Evolutionary conservation across 805 yeast species (phyloP).

Genomic region (Spathaspora boniae): DNA sequence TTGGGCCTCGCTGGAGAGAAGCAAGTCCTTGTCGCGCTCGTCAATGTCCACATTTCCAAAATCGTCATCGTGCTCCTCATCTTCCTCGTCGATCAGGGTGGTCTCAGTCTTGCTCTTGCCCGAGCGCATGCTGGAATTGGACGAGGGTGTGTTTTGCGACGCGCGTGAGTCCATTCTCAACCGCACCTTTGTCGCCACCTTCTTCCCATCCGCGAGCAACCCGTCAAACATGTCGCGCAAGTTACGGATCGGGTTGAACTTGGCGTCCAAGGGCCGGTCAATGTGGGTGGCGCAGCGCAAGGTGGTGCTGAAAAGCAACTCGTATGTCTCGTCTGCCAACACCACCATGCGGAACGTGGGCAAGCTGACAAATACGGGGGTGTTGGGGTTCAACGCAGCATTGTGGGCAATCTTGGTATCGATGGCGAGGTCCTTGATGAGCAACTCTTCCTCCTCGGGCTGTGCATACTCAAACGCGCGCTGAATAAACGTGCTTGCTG

Average conservation of each 20-base stretch:
- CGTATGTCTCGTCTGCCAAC: constrained; percentile 90
- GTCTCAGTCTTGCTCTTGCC: constrained; percentile 15
- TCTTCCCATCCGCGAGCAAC: constrained; percentile 84
- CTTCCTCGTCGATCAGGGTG: constrained; percentile 23
- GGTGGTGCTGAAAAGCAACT: constrained; percentile 71
- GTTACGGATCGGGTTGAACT: constrained; percentile 50
- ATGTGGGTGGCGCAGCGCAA: constrained; percentile 67
- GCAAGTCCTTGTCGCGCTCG: constrained; percentile 44
- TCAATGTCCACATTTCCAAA: constrained; percentile 37
- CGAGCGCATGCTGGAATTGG: constrained; percentile 26
- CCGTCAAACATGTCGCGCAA: constrained; percentile 89
- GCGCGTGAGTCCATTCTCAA: constrained; percentile 80
- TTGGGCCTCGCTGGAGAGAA: constrained; percentile 49
- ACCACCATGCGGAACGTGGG: constrained; percentile 95
- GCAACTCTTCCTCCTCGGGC: constrained; percentile 46
- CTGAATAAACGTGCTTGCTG: constrained; percentile 83
- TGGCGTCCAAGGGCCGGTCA: constrained; percentile 47
- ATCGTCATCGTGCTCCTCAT: constrained; percentile 49
- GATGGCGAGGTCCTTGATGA: constrained; percentile 35
- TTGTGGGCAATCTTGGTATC: constrained; percentile 53
- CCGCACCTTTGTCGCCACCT: constrained; percentile 86
- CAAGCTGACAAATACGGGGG: constrained; percentile 69
- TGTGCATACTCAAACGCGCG: constrained; percentile 88
- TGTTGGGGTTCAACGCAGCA: constrained; percentile 76
- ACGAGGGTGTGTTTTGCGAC: constrained; percentile 11